Evolutionary conservation across 2,329 filamentous ascomycete genomes (phyloP), one percentile per base, ranked within the genome.

Genomic region (Elsinoe batatas): DNA sequence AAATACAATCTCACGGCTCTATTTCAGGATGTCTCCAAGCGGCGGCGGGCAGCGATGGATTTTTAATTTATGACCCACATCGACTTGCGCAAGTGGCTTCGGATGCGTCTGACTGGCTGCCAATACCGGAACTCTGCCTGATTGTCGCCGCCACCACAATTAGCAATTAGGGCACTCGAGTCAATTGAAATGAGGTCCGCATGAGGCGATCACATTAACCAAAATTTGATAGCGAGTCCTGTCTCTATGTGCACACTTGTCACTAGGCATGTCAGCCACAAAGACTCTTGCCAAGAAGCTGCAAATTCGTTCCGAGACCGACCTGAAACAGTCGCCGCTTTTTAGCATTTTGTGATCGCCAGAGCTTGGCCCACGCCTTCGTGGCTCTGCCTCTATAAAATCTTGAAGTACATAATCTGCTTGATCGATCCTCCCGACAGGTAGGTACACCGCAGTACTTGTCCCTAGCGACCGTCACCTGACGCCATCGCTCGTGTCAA

Each of bases 1-100:
- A n/a, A 17, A n/a, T 12, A 22, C n/a, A n/a, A n/a, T 26, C 18
- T 44, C 40, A 44, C 13, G 38, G 15, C 40, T 26, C 12, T 44
- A 18, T 26, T 12, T 44, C 17, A 3, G 4, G 10, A 18, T 12
- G 18, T n/a, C 37, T 38, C 47, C 47, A 33, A 22, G 33, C 26
- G 35, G 46, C 32, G 18, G 47, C 47, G 37, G 35, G 46, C 32
- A 33, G 47, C 47, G 37, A 22, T n/a, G 18, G 32, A 17, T 38
- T 38, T 33, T 51, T 51, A 37, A 37, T 32, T 32, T 18, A n/a
- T 17, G 35, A 35, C n/a, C 26, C 32, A 15, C 47, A 33, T 32
- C 47, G 38, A 8, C 13, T 49, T 51, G 47, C 47, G 35, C 47
- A 51, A 51, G 47, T 51, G 47, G 47, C 47, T 51, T 51, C 13